These are phyloP conservation scores for Cucurbita maxima DNA, from an alignment of 306 rosid genomes.

Conservation along the genomic window DNA sequence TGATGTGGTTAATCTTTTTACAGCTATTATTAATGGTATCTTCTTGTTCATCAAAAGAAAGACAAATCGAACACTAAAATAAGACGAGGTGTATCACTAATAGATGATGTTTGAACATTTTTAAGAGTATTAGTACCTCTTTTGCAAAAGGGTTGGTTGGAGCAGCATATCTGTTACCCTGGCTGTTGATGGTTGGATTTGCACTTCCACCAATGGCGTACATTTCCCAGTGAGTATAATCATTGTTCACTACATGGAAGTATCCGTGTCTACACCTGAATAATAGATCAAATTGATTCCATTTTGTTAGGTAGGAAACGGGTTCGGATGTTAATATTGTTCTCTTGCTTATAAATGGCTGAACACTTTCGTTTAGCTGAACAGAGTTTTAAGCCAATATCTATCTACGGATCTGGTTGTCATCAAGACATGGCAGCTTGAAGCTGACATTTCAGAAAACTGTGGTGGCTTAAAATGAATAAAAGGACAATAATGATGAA, in stretches of 20 bases:
- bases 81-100: too few species aligned
- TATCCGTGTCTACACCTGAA: slow-evolving; percentile 95
- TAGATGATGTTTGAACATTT: too few species aligned
- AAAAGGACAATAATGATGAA: not conserved
- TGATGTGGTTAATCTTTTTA: too few species aligned
- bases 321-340: not conserved
- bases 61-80: too few species aligned
- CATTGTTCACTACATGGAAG: slow-evolving; percentile 98
- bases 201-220: slow-evolving; percentile 99
- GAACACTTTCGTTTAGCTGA: not conserved
- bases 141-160: slow-evolving; percentile 75
- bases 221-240: slow-evolving; percentile 99
- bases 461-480: not conserved
- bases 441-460: not conserved
- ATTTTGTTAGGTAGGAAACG: not conserved
- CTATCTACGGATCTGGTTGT: not conserved
- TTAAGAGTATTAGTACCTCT: slow-evolving; percentile 38
- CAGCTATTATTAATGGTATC: not conserved
- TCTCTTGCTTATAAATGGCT: not conserved
- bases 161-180: slow-evolving; percentile 92
- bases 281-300: slow-evolving; percentile 3
- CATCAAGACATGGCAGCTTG: not conserved
- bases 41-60: too few species aligned
- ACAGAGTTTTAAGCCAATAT: not conserved
- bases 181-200: slow-evolving; percentile 89